phyloP scores from a whole-genome alignment of 2,329 filamentous ascomycete species.

The Ceratocystis variospora region DNA sequence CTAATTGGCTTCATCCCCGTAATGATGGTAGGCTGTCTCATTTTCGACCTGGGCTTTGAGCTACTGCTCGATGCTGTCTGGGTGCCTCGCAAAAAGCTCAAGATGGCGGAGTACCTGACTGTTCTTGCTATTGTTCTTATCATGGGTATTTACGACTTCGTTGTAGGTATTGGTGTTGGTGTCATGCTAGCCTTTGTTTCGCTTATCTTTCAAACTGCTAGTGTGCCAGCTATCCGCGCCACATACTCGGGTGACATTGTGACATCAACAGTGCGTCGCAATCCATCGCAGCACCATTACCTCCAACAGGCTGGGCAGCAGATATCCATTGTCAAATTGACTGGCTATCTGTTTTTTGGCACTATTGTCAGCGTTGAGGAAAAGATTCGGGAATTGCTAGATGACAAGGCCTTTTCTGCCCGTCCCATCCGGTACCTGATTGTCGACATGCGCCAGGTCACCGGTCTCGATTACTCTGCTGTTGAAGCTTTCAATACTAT shows the following conservation, averaged over 20 bases:
- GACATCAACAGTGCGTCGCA: conserved; percentile 81
- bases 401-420: conserved; percentile 63
- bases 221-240: conserved; percentile 74
- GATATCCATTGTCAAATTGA: conserved; percentile 80
- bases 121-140: conserved; percentile 80
- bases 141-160: conserved; percentile 96
- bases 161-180: conserved; percentile 81
- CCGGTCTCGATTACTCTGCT: conserved; percentile 87
- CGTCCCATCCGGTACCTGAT: conserved; percentile 81
- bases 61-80: conserved; percentile 78
- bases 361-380: conserved; percentile 93
- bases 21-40: conserved; percentile 90
- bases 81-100: conserved; percentile 76
- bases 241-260: conserved; percentile 84
- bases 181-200: conserved; percentile 85
- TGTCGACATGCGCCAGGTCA: conserved; percentile 78
- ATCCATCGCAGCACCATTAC: conserved; percentile 77
- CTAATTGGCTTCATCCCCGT: conserved; percentile 91
- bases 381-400: conserved; percentile 66
- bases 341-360: conserved; percentile 94
- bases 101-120: conserved; percentile 76
- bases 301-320: conserved; percentile 74
- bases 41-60: conserved; percentile 90
- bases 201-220: conserved; percentile 80
- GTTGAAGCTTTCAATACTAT: conserved; percentile 91